Base-by-base conservation (phyloP, 2,329 filamentous ascomycete species). In the Phoma sp. region DNA sequence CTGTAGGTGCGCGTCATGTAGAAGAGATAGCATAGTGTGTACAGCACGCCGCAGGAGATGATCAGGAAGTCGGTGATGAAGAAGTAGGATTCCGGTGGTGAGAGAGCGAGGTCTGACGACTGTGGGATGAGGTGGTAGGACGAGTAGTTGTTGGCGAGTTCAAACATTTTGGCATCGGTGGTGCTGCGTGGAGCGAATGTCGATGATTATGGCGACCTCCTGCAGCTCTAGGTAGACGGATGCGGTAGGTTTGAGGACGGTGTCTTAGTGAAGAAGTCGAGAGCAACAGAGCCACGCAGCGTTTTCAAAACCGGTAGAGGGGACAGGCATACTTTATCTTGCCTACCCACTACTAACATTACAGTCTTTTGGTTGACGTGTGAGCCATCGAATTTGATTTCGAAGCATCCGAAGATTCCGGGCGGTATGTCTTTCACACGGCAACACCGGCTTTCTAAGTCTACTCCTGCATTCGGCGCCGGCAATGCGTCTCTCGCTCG, bases 101-200 rank as follows among this genome's bases (percentile, higher is more conserved):
- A 59, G 8, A 76, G 64, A 1, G 68, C 70, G 0, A 75, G 65
- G 59, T 83, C 80, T 18, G 78, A 77, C 48, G 83, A 77, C 62
- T 85, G 80, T 44, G 78, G 81, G 2, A 85, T 77, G 1, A 82
- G 75, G 14, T 83, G 75, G 63, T 79, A 77, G 47, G 78, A 72
- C 24, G 75, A 76, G 59, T 57, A 62, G 39, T 58, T 36, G n/a
- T 65, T 56, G 10, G 72, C 66, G 14, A 70, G 58, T 35, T 67
- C 64, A 47, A 75, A 74, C 8, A 73, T 73, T 3, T 36, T 62
- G 32, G 24, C 14, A 18, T 18, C 2, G 18, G 18, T 18, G 18
- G 18, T 18, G 1, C 18, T 18, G 18, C 18, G 18, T 18, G 18
- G 18, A 18, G 18, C 18, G 2, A 18, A 18, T 18, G 18, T 18